phyloP scores from a whole-genome alignment of 495 filamentous ascomycete species.

The Halenospora varia region DNA sequence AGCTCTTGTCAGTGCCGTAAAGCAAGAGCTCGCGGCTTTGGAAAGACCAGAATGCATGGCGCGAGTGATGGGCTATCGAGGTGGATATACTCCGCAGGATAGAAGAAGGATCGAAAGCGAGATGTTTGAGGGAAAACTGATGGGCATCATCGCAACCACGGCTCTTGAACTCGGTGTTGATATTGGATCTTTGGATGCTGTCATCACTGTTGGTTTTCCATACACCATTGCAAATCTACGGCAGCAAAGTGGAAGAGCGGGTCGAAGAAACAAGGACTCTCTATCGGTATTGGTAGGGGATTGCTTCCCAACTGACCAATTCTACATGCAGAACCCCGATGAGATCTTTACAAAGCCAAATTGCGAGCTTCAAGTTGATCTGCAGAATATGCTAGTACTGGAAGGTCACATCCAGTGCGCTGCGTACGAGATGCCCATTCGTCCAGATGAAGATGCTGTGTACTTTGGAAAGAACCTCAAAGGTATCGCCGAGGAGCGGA shows the following conservation, averaged over 20 bases:
- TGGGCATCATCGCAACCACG: constrained; percentile 92
- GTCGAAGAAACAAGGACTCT: constrained; percentile 90
- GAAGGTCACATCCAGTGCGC: constrained; percentile 97
- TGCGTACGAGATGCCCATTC: constrained; percentile 90
- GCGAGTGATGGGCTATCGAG: constrained; percentile 92
- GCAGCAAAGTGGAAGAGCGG: constrained; percentile 92
- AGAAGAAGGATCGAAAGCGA: constrained; percentile 85
- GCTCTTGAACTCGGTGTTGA: constrained; percentile 93
- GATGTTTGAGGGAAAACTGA: constrained; percentile 93
- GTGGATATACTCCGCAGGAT: constrained; percentile 94
- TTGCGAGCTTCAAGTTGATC: constrained; percentile 80
- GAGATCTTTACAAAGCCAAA: constrained; percentile 96
- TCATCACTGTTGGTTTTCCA: constrained; percentile 90
- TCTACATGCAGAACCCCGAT: constrained; percentile 94
- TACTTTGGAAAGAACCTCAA: constrained; percentile 80
- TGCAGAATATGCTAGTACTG: constrained; percentile 84
- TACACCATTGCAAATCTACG: constrained; percentile 91
- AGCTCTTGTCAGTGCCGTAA: constrained; percentile 73
- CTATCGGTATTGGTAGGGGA: constrained; percentile 90
- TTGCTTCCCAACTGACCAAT: constrained; percentile 86
- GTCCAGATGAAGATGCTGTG: constrained; percentile 62
- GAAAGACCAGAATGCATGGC: constrained; percentile 69
- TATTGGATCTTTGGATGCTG: constrained; percentile 92
- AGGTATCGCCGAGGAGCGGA: constrained; percentile 67
- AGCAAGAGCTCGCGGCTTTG: constrained; percentile 66